Evolutionary conservation across 2,329 filamentous ascomycete species (phyloP).

Genomic region (Domatiomyces globalis): DNA sequence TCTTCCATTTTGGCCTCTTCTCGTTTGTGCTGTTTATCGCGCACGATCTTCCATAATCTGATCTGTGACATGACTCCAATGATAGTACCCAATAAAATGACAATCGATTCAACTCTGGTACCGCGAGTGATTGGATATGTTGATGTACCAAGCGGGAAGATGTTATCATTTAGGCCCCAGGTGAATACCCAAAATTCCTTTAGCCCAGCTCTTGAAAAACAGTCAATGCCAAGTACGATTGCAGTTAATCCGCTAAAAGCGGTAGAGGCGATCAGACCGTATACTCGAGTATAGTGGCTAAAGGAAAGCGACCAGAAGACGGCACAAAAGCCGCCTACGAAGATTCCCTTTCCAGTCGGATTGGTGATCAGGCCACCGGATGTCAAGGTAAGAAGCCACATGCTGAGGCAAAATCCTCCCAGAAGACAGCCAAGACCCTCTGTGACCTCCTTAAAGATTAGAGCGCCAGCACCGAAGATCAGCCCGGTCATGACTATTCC

Average conservation of each 20-base stretch:
- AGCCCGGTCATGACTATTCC: slow-evolving; percentile 59
- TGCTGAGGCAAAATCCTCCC: slow-evolving; percentile 69
- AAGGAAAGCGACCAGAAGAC: slow-evolving; percentile 62
- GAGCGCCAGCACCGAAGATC: slow-evolving; percentile 56
- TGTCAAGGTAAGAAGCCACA: slow-evolving; percentile 77
- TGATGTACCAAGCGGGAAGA: slow-evolving; percentile 62
- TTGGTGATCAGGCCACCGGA: slow-evolving; percentile 58
- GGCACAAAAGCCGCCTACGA: slow-evolving; percentile 60
- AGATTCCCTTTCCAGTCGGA: slow-evolving; percentile 50
- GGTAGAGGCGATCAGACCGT: slow-evolving; percentile 61
- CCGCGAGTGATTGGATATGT: slow-evolving; percentile 79
- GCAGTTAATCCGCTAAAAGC: slow-evolving; percentile 71
- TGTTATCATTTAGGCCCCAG: slow-evolving; percentile 64
- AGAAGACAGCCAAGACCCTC: slow-evolving; percentile 76
- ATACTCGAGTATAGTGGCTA: slow-evolving; percentile 61
- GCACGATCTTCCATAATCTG: slow-evolving; percentile 70
- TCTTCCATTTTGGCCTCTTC: slow-evolving; percentile 35
- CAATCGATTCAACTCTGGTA: slow-evolving; percentile 71
- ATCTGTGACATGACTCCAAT: slow-evolving; percentile 72
- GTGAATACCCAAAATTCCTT: slow-evolving; percentile 96
- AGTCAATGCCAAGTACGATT: slow-evolving; percentile 73
- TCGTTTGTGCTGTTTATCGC: slow-evolving; percentile 35
- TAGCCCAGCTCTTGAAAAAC: slow-evolving; percentile 73
- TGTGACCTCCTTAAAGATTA: slow-evolving; percentile 72
- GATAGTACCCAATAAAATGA: slow-evolving; percentile 58